Base-by-base conservation (phyloP, 2,329 filamentous ascomycete genomes). In the Pseudopyricularia cyperi region DNA sequence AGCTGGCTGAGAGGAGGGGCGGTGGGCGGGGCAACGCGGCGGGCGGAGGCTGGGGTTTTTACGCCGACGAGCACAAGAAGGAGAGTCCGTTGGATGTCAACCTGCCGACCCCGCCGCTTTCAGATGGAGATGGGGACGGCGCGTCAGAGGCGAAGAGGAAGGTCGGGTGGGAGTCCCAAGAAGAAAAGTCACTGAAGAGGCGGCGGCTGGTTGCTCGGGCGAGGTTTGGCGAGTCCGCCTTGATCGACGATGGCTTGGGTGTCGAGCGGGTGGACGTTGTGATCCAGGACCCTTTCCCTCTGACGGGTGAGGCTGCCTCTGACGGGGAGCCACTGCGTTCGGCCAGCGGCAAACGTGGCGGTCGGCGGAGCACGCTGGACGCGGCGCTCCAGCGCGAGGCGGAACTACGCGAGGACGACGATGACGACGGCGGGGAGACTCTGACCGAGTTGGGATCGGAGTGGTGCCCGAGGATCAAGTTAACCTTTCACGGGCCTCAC, bases 401-500 rank as follows among this genome's bases (percentile, higher is more conserved):
- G 52, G 62, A 63, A 49, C 60, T 59, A 19, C 52, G 37, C 48
- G 59, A 60, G 17, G 53, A 53, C 22, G 53, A 52, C 50, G 58
- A 54, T 7, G 56, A 59, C 17, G 55, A 50, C 12, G 56, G 56
- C 11, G 56, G 56, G 7, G 60, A 56, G 51, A 6, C 12, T 14
- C n/a, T 59, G 55, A 39, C 19, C 24, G 22, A 14, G 24, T 26
- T 8, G 33, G 52, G 37, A 4, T 33, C 52, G 5, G 53, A 55
- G 3, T 84, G 79, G 75, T 68, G 69, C n/a, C 82, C 82, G 1
- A 71, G 73, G 50, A 68, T 87, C 17, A 75, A 76, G 19, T 66
- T 95, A 9, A 82, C 79, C 0, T 86, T 95, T 55, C 77, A 83
- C 37, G 89, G 89, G 0, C 66, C 75, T 1, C 87, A 95, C 62